A percentile compares a stretch with the other conserved stretches of the same genome.
Conservation (phyloP, 441 rosid species). For the Isatis lusitanica region DNA sequence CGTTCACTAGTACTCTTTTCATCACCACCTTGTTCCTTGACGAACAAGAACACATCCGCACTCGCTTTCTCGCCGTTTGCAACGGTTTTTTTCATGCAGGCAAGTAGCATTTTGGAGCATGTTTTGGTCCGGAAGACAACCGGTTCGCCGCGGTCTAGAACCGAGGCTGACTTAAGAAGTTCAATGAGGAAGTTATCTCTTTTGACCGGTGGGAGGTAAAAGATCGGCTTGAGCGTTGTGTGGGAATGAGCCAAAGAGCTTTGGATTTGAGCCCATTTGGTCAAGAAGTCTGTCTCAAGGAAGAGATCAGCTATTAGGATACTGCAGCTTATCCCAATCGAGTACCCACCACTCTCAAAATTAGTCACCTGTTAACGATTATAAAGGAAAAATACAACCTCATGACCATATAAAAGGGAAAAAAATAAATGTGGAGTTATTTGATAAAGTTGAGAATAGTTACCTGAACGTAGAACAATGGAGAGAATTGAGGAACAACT, state of each 20-base stretch:
- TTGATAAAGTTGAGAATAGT: not conserved
- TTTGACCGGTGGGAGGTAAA: conserved; percentile 53
- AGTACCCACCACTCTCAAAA: conserved; percentile 80
- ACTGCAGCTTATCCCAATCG: conserved; percentile 79
- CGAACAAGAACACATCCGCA: conserved; percentile 38
- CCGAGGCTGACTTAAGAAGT: conserved; percentile 34
- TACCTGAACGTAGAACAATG: conserved; percentile 72
- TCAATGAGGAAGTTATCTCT: not conserved
- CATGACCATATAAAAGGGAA: too few species aligned
- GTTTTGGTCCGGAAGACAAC: conserved; percentile 38
- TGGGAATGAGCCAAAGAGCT: conserved; percentile 27
- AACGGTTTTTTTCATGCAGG: conserved; percentile 38
- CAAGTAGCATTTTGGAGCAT: conserved; percentile 27
- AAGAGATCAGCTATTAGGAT: conserved; percentile 60
- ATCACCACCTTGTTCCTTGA: conserved; percentile 39
- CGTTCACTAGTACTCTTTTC: not conserved
- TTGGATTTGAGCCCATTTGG: conserved; percentile 63
- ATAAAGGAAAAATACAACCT: not conserved
- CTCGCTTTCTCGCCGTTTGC: conserved; percentile 30
- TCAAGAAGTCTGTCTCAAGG: conserved; percentile 44
- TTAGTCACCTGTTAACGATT: conserved; percentile 57
- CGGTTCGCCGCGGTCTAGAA: conserved; percentile 35
- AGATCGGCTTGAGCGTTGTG: conserved; percentile 42
- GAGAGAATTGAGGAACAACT: conserved; percentile 61
- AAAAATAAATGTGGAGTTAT: too few species aligned